phyloP scores from a whole-genome alignment of 768 basidiomycete species.

The Chalciporus piperatus region DNA sequence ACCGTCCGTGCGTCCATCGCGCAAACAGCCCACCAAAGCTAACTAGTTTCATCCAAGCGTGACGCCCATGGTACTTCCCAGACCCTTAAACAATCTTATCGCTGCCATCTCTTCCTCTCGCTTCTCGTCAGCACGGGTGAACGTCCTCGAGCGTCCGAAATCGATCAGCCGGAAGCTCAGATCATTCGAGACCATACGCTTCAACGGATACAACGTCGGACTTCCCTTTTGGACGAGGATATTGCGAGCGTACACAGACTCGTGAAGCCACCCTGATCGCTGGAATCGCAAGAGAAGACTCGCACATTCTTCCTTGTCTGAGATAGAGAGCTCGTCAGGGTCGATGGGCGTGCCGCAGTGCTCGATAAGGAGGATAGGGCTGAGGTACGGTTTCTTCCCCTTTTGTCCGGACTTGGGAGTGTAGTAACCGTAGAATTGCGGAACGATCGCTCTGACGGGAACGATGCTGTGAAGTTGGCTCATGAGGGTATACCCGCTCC shows the following conservation, averaged over 20 bases:
- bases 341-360: slow-evolving; percentile 42
- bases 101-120: background rate
- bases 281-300: slow-evolving; percentile 43
- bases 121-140: background rate
- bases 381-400: slow-evolving; percentile 15
- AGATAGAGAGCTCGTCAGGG: slow-evolving; percentile 26
- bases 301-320: slow-evolving; percentile 41
- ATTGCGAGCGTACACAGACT: slow-evolving; percentile 43
- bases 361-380: slow-evolving; percentile 47
- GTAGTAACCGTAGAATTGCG: slow-evolving; percentile 68
- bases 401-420: slow-evolving; percentile 17
- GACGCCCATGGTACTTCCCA: background rate
- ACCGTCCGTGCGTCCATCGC: too few species aligned
- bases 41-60: too few species aligned
- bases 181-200: slow-evolving; percentile 5
- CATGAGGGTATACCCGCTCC: slow-evolving; percentile 23
- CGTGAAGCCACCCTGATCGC: slow-evolving; percentile 36
- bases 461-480: slow-evolving; percentile 38
- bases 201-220: slow-evolving; percentile 27
- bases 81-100: slow-evolving; percentile 2
- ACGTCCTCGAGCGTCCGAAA: slow-evolving; percentile 40
- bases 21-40: too few species aligned
- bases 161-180: slow-evolving; percentile 50
- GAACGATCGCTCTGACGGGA: slow-evolving; percentile 50
- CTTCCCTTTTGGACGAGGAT: slow-evolving; percentile 44